Evolutionary conservation across 2,329 filamentous ascomycete genomes (phyloP).

Genomic region (Davidsoniella eucalypti): DNA sequence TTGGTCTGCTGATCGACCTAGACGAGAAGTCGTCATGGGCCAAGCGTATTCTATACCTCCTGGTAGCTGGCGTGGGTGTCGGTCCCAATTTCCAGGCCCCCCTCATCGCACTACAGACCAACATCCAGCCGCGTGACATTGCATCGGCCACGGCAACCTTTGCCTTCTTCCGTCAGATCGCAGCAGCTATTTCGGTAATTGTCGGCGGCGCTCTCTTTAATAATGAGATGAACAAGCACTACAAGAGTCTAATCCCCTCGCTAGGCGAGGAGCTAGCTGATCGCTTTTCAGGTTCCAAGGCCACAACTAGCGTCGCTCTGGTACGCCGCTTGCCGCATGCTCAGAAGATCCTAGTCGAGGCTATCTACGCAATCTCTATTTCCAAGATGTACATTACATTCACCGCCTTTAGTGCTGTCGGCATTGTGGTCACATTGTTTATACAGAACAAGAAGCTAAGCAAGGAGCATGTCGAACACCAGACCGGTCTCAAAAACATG

Average conservation of each 20-base stretch:
- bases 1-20: constrained; percentile 47
- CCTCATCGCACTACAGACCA: constrained; percentile 50
- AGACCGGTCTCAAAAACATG: constrained; percentile 36
- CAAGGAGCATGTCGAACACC: constrained; percentile 39
- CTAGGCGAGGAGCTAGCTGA: constrained; percentile 34
- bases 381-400: constrained; percentile 43
- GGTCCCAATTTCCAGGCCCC: constrained; percentile 55
- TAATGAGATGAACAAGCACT: constrained; percentile 49
- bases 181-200: constrained; percentile 51
- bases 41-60: constrained; percentile 43
- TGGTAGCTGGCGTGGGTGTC: constrained; percentile 45
- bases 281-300: constrained; percentile 39
- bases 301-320: constrained; percentile 42
- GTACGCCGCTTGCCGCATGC: constrained; percentile 34
- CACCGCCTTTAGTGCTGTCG: constrained; percentile 30
- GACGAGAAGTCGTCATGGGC: constrained; percentile 36
- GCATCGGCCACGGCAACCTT: constrained; percentile 54
- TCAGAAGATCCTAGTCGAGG: constrained; percentile 26
- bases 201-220: constrained; percentile 67
- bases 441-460: constrained; percentile 34
- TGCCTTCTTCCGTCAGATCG: constrained; percentile 50
- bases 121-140: constrained; percentile 44
- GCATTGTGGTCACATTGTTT: constrained; percentile 30
- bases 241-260: constrained; percentile 27
- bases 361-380: constrained; percentile 33